phyloP scores from a whole-genome alignment of 2,329 filamentous ascomycete genomes.

The Trichophyton mentagrophytes region DNA sequence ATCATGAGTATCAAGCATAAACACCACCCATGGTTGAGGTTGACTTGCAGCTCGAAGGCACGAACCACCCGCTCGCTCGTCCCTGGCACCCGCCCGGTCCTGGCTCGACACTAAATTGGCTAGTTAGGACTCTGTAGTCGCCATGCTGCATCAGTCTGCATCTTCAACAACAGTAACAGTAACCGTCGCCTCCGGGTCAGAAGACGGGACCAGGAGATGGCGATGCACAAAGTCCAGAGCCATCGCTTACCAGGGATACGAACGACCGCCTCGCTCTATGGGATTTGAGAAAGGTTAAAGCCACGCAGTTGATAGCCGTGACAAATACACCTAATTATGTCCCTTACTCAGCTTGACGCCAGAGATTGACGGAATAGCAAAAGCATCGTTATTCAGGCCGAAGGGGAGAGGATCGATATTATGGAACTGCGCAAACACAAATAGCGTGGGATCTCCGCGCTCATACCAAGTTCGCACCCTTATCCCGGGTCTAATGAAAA shows the following conservation, averaged over 20 bases:
- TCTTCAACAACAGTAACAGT: too few species aligned
- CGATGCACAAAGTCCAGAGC: slow-evolving; percentile 1
- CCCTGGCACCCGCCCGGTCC: not conserved
- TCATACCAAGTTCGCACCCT: not conserved
- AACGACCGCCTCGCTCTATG: not conserved
- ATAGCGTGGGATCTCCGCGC: slow-evolving; percentile 2
- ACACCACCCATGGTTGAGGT: not conserved
- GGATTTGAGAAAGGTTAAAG: not conserved
- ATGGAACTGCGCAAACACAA: not conserved
- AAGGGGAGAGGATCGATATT: not conserved
- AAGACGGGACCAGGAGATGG: not conserved
- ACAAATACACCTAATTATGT: not conserved
- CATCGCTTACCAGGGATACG: slow-evolving; percentile 2
- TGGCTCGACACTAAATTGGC: not conserved
- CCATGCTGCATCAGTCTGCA: too few species aligned
- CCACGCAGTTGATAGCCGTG: not conserved
- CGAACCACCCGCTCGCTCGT: slow-evolving; percentile 1
- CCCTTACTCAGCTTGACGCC: not conserved
- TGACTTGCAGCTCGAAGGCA: not conserved
- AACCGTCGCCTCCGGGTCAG: not conserved
- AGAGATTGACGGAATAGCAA: too few species aligned
- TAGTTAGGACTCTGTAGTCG: too few species aligned
- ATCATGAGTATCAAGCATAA: not conserved
- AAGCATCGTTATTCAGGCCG: too few species aligned
- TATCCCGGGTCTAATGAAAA: not conserved